phyloP scores from a whole-genome alignment of 2,329 filamentous ascomycete genomes.

The Calonectria naviculata region DNA sequence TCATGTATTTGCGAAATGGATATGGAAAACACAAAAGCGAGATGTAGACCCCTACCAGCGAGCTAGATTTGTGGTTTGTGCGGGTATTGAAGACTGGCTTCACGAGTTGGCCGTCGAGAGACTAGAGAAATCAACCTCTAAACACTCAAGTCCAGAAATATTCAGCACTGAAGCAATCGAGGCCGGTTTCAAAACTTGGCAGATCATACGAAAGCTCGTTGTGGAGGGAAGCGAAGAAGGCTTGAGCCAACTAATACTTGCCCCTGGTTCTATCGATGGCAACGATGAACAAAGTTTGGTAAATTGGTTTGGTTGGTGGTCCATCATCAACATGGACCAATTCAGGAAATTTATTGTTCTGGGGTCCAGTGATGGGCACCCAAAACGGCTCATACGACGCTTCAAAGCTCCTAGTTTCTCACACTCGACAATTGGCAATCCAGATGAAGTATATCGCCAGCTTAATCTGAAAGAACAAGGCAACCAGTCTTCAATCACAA shows the following conservation, averaged over 20 bases:
- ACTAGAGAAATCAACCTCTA: neutral
- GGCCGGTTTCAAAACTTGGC: conserved; percentile 36
- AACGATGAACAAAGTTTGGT: conserved; percentile 72
- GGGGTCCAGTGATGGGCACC: conserved; percentile 52
- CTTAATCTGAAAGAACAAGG: conserved; percentile 14
- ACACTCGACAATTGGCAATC: conserved; percentile 47
- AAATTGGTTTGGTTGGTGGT: conserved; percentile 73
- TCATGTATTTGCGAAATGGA: conserved; percentile 50
- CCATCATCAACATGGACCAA: conserved; percentile 58
- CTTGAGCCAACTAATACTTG: conserved; percentile 53
- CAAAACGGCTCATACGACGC: conserved; percentile 36
- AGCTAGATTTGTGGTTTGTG: conserved; percentile 45
- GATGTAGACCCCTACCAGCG: conserved; percentile 16
- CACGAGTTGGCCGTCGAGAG: conserved; percentile 40
- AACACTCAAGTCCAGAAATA: neutral
- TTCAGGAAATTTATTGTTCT: conserved; percentile 67
- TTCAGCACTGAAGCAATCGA: conserved; percentile 25
- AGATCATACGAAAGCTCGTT: conserved; percentile 32
- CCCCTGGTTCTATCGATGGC: conserved; percentile 59
- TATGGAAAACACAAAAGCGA: conserved; percentile 37
- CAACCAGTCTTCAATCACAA: neutral
- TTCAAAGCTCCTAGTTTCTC: conserved; percentile 45
- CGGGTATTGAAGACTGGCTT: conserved; percentile 44
- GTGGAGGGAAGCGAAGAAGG: neutral
- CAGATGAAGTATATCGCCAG: conserved; percentile 43